Base-by-base conservation (phyloP, 2,329 filamentous ascomycete genomes). In the Monilinia fructigena region DNA sequence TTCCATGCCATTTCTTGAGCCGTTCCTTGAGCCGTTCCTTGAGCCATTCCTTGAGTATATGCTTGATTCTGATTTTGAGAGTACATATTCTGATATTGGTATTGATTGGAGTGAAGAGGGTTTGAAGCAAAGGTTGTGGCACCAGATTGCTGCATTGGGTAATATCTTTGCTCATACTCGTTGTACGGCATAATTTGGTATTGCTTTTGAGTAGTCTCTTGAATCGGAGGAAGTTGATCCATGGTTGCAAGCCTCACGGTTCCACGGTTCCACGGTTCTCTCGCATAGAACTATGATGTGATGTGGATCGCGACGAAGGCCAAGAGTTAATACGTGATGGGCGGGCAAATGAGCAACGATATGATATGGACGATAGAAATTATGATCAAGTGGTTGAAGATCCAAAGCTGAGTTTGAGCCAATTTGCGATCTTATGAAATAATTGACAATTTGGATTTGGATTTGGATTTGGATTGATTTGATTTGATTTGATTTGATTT, bases 101-200 rank as follows among this genome's bases (percentile, higher is more conserved):
- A 58, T 28, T 7, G 62, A 28, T 20, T 38, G 40, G 20, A 18
- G 53, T 52, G 52, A 40, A 18, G 62, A 5, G 53, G 20, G 40
- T 65, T 26, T 0, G 45, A 56, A 50, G 53, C 31, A 20, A 26
- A 58, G 45, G 12, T 31, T 4, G 31, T 26, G 35, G 28, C 62
- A 28, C 54, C 28, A 23, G 54, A 16, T 40, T 58, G 62, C 12
- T 31, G 56, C 54, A 58, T 35, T 11, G 53, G 40, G 42, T 58
- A 65, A 11, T 28, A 52, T 16, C 14, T 14, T 58, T 65, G 53
- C 20, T 50, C n/a, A n/a, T 65, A 58, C n/a, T 56, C 62, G 47
- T 65, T 38, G n/a, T 65, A 58, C 20, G 53, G 26, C 26, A 58
- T 58, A 4, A 18, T 50, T 23, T 58, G 42, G 18, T 52, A 45